phyloP scores from a whole-genome alignment of 2,329 filamentous ascomycete species.

The Drechslera avenae region DNA sequence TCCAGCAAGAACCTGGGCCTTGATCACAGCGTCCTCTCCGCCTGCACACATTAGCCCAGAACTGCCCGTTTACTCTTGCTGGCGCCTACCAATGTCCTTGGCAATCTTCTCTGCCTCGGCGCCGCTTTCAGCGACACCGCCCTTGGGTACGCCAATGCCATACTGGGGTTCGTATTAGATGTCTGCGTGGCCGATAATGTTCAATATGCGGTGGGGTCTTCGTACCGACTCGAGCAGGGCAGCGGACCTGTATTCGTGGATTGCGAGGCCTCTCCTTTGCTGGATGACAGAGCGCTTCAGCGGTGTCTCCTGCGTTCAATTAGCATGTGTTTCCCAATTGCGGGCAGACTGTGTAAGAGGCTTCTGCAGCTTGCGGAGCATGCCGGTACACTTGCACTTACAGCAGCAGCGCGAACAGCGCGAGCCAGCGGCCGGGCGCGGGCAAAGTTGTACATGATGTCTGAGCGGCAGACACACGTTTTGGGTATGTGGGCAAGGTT shows the following conservation, averaged over 20 bases:
- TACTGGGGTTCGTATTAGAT: constrained; percentile 65
- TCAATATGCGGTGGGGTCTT: constrained; percentile 14
- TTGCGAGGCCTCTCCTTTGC: constrained; percentile 87
- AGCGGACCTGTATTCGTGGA: constrained; percentile 97
- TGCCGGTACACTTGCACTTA: constrained; percentile 57
- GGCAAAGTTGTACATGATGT: constrained; percentile 84
- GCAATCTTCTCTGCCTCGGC: constrained; percentile 91
- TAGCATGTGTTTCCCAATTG: constrained; percentile 30
- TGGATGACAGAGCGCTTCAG: constrained; percentile 65
- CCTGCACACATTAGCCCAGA: constrained; percentile 52
- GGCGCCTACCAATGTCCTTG: constrained; percentile 74
- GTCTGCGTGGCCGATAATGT: constrained; percentile 5
- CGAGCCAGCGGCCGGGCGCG: constrained; percentile 76
- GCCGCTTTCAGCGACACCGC: constrained; percentile 79
- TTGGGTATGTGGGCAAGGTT: constrained; percentile 18
- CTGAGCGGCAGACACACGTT: constrained; percentile 40
- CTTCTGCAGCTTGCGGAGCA: constrained; percentile 26
- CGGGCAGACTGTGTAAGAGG: constrained; percentile 40
- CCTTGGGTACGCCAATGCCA: constrained; percentile 90
- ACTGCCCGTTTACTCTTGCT: constrained; percentile 24
- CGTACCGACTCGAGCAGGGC: constrained; percentile 76
- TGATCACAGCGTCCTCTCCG: constrained; percentile 97
- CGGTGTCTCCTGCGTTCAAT: constrained; percentile 59
- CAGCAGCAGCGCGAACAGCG: constrained; percentile 78
- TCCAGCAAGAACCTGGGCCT: constrained; percentile 97